Conservation (phyloP, 352 stramenopile species). For the Pythium brassicae region DNA sequence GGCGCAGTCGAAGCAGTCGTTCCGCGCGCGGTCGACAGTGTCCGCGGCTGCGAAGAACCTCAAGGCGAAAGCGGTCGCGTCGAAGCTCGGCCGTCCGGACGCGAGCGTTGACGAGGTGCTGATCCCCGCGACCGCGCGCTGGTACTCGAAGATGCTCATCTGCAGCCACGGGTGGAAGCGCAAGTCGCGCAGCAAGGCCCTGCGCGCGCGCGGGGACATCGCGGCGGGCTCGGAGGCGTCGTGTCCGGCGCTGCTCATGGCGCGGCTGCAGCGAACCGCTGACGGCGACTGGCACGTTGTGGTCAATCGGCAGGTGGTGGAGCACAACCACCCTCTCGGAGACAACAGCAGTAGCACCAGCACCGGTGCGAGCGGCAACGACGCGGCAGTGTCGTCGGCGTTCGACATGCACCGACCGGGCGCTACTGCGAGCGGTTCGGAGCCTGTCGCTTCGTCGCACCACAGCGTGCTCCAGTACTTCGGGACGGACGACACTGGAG, state of each 20-base stretch:
- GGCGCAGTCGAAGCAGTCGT: slow-evolving; percentile 53
- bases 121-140: slow-evolving; percentile 53
- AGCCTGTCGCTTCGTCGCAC: not conserved
- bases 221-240: slow-evolving; percentile 9
- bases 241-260: slow-evolving; percentile 69
- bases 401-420: not conserved
- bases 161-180: slow-evolving; percentile 75
- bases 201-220: slow-evolving; percentile 3
- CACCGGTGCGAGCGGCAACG: not conserved
- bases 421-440: not conserved
- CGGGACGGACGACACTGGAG: not conserved
- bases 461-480: slow-evolving; percentile 3
- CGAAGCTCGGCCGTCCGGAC: slow-evolving; percentile 28
- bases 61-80: slow-evolving; percentile 37
- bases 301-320: slow-evolving; percentile 59
- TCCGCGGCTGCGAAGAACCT: slow-evolving; percentile 54
- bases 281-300: slow-evolving; percentile 59
- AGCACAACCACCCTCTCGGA: slow-evolving; percentile 53
- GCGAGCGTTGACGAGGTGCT: slow-evolving; percentile 24
- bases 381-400: not conserved
- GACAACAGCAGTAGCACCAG: not conserved
- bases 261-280: slow-evolving; percentile 58
- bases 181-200: slow-evolving; percentile 41
- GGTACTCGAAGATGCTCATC: slow-evolving; percentile 77
- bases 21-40: slow-evolving; percentile 71